Conservation (phyloP, 345 rosid genomes). For the Eucalyptus sideroxylon region DNA sequence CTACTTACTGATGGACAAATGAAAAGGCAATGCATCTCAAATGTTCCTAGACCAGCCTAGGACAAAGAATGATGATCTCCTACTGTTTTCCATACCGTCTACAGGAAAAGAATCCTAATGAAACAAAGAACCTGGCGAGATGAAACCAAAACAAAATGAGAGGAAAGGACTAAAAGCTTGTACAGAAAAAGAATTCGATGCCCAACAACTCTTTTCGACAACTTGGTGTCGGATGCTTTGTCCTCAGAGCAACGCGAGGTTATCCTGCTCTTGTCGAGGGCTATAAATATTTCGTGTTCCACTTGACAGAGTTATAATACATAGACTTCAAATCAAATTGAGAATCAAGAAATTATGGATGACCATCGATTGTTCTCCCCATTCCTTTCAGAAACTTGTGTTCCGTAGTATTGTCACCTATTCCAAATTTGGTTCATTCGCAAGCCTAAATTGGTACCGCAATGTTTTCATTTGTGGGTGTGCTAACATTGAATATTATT, state of each 20-base stretch:
- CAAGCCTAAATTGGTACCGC: background rate
- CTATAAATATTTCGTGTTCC: background rate
- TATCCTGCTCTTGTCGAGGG: background rate
- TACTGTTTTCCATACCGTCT: background rate
- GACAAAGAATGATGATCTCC: background rate
- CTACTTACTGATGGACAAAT: background rate
- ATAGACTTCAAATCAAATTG: background rate
- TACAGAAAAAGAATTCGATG: background rate
- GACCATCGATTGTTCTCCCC: background rate
- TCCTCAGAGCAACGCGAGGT: background rate
- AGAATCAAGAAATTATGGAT: background rate
- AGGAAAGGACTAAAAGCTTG: background rate
- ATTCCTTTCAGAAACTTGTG: background rate
- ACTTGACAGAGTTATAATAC: background rate
- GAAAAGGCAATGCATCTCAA: background rate
- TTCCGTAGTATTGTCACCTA: background rate
- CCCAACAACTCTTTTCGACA: background rate
- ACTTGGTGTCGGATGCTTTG: background rate
- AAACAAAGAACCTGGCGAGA: background rate
- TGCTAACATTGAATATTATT: background rate
- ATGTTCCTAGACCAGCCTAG: background rate
- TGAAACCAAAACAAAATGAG: background rate
- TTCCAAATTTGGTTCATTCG: background rate
- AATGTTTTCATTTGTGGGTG: background rate
- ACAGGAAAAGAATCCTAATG: background rate